Evolutionary conservation across 2,329 filamentous ascomycete genomes (phyloP).

Genomic region (Xylariomycetidae sp.): DNA sequence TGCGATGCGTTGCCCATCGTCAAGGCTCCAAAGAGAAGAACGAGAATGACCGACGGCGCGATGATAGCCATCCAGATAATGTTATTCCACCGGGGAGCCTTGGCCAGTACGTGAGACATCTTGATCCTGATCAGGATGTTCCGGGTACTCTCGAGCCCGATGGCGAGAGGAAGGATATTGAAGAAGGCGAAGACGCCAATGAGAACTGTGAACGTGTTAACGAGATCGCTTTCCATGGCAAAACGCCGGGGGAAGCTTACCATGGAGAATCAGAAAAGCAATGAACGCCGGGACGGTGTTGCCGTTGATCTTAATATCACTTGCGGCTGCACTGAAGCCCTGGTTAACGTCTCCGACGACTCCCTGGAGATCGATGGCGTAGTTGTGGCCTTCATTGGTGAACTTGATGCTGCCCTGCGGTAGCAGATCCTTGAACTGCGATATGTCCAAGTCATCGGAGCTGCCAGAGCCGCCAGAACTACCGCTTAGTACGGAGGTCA

Average conservation of each 20-base stretch:
- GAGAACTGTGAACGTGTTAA: too few relatives aligned
- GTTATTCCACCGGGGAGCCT: conserved; percentile 16
- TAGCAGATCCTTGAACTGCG: conserved; percentile 17
- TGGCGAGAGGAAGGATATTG: conserved; percentile 20
- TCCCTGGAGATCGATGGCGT: conserved; percentile 19
- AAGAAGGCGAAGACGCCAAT: conserved; percentile 20
- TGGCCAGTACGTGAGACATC: conserved; percentile 16
- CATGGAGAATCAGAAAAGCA: conserved; percentile 19
- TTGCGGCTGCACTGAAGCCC: conserved; percentile 7
- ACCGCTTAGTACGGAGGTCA: conserved; percentile 16
- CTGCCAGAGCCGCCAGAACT: conserved; percentile 10
- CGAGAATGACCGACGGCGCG: conserved; percentile 16
- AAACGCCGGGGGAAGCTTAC: conserved; percentile 10
- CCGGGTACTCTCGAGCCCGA: conserved; percentile 21
- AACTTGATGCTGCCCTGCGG: conserved; percentile 22
- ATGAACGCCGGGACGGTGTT: conserved; percentile 14
- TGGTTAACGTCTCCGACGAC: conserved; percentile 15
- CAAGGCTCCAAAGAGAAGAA: conserved; percentile 24
- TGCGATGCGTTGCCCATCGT: conserved; percentile 16
- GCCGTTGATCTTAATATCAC: conserved; percentile 14
- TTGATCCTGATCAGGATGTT: conserved; percentile 21
- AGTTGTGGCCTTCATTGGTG: conserved; percentile 20
- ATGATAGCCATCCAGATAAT: conserved; percentile 23
- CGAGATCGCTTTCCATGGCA: too few relatives aligned
- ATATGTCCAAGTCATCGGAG: conserved; percentile 11